A percentile compares a stretch with the other conserved stretches of the same genome.
These are phyloP conservation scores for Nitzschia inconspicua DNA, from an alignment of 108 stramenopile genomes.

Conservation along the genomic window DNA sequence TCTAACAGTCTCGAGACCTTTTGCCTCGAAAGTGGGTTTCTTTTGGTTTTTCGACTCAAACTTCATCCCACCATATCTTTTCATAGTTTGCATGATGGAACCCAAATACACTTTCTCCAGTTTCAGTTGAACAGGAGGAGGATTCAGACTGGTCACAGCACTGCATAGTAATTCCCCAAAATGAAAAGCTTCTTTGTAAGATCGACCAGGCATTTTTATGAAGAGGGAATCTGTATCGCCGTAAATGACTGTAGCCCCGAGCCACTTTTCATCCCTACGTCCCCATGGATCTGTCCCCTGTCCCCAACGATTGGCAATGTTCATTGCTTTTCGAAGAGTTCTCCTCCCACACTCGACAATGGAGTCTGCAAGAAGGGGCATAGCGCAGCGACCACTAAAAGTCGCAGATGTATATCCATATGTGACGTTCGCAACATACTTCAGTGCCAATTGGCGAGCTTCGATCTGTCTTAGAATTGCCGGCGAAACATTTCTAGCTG, in stretches of 20 bases:
- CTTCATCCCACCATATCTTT: conserved; percentile 90
- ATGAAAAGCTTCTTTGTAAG: conserved; percentile 83
- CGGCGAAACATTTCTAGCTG: conserved; percentile 56
- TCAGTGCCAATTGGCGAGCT: conserved; percentile 97
- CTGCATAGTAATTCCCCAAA: conserved; percentile 90
- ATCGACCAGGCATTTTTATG: conserved; percentile 86
- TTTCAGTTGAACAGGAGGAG: conserved; percentile 92
- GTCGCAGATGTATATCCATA: conserved; percentile 95
- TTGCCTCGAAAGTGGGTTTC: conserved; percentile 79
- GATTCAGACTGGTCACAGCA: conserved; percentile 81
- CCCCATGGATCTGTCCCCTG: conserved; percentile 56
- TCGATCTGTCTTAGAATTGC: conserved; percentile 85
- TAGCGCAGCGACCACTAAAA: conserved; percentile 93
- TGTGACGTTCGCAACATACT: conserved; percentile 98
- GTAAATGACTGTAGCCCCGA: conserved; percentile 85
- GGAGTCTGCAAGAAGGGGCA: conserved; percentile 94
- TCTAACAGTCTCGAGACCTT: conserved; percentile 86
- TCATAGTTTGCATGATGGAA: conserved; percentile 88
- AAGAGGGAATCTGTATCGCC: conserved; percentile 99
- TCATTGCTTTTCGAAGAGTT: conserved; percentile 86
- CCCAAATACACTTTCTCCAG: conserved; percentile 95
- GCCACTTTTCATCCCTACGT: conserved; percentile 59
- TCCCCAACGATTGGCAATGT: conserved; percentile 78
- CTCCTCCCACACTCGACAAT: conserved; percentile 93
- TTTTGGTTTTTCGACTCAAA: conserved; percentile 69